phyloP scores from a whole-genome alignment of 2,329 filamentous ascomycete genomes.

The Phialocephala sp. region DNA sequence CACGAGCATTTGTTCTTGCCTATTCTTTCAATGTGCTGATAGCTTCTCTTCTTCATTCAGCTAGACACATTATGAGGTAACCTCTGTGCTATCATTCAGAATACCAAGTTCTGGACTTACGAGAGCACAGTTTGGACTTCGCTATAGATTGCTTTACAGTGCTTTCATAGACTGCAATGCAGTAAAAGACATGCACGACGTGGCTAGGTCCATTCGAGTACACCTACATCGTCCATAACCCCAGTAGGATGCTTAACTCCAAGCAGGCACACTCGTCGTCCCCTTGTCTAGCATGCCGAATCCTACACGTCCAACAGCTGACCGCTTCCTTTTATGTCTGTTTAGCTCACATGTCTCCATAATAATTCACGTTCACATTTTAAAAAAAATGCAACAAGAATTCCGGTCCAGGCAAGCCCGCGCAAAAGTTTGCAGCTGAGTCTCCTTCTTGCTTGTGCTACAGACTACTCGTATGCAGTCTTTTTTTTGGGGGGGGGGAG shows the following conservation, averaged over 20 bases:
- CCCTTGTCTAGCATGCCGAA: neutral
- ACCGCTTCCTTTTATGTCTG: neutral
- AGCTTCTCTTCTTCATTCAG: no score
- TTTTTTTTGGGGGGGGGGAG: neutral
- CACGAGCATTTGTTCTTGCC: neutral
- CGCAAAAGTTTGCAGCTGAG: neutral
- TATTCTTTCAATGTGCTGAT: no score
- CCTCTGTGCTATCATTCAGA: no score
- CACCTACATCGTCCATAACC: neutral
- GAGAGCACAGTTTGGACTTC: no score
- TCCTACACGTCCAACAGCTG: neutral
- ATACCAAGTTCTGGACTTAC: no score
- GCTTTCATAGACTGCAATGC: neutral
- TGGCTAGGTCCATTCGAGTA: neutral
- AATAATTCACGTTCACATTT: neutral
- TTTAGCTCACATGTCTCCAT: neutral
- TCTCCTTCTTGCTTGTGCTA: neutral
- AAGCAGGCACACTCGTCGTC: neutral
- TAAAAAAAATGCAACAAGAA: no score
- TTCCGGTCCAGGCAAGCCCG: neutral
- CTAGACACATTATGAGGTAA: no score
- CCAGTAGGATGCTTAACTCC: neutral
- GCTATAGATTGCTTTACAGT: neutral
- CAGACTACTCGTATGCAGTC: neutral
- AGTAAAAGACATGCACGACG: neutral